phyloP scores from a whole-genome alignment of 495 filamentous ascomycete genomes.

The Hypoxylon crocopeplum region DNA sequence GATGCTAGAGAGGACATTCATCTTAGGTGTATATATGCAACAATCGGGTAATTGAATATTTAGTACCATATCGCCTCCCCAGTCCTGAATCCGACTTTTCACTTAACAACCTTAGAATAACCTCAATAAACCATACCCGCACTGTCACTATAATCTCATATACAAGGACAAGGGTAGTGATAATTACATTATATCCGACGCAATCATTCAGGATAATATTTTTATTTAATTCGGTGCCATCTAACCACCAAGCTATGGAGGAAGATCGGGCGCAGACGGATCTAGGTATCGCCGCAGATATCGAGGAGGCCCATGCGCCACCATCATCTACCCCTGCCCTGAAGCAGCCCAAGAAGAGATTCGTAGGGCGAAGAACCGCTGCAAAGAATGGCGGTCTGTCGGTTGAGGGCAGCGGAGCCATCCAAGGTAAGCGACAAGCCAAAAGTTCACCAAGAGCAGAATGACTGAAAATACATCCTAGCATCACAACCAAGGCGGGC shows the following conservation, averaged over 20 bases:
- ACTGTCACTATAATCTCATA: no score
- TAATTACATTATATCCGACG: background rate
- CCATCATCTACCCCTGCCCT: slow-evolving; percentile 38
- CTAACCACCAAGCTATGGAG: slow-evolving; percentile 52
- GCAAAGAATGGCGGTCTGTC: slow-evolving; percentile 55
- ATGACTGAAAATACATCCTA: slow-evolving; percentile 21
- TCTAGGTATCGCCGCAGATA: slow-evolving; percentile 61
- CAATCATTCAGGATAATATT: background rate
- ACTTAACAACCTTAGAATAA: background rate
- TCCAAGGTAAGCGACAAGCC: slow-evolving; percentile 56
- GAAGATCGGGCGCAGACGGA: slow-evolving; percentile 59
- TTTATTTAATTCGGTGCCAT: no score
- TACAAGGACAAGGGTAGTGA: no score
- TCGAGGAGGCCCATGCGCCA: slow-evolving; percentile 53
- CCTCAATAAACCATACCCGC: background rate
- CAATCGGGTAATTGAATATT: background rate
- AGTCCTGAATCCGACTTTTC: slow-evolving; percentile 22
- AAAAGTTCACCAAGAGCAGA: slow-evolving; percentile 4
- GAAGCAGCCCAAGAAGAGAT: slow-evolving; percentile 76
- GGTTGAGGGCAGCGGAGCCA: slow-evolving; percentile 70
- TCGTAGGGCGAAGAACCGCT: slow-evolving; percentile 68
- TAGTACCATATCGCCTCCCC: slow-evolving; percentile 5
- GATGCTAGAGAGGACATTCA: no score
- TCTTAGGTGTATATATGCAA: no score
- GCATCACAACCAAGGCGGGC: slow-evolving; percentile 68